These are phyloP conservation scores for Tagetes patula DNA, from an alignment of 129 eudicot genomes.

Conservation along the genomic window DNA sequence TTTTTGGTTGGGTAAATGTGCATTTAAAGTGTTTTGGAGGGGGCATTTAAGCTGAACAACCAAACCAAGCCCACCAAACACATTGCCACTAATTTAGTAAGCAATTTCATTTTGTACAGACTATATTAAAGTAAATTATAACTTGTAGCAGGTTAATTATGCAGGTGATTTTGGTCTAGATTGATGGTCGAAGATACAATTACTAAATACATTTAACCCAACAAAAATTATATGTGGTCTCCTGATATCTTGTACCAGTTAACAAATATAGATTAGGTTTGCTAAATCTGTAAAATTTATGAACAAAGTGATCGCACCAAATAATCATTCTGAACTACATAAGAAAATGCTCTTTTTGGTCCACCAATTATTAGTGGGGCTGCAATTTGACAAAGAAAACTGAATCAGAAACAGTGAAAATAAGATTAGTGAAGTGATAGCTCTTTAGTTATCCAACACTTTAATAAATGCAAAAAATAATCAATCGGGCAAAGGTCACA, in stretches of 20 bases:
- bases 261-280: not conserved
- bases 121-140: not conserved
- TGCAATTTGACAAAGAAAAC: not conserved
- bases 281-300: not conserved
- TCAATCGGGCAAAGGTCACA: not conserved
- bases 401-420: not conserved
- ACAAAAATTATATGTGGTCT: not conserved
- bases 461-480: not conserved
- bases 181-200: not conserved
- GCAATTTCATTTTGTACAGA: not conserved
- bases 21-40: not conserved
- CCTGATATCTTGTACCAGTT: not conserved
- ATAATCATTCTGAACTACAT: not conserved
- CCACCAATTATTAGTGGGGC: not conserved
- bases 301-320: not conserved
- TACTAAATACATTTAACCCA: not conserved
- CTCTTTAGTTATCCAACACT: not conserved
- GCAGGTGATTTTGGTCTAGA: not conserved
- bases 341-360: not conserved
- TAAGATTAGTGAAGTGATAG: not conserved
- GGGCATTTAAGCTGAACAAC: not conserved
- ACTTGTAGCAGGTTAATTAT: constrained; percentile 1
- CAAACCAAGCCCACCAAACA: not conserved
- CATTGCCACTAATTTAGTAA: not conserved
- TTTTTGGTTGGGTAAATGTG: no score